Percentiles rank a stretch among this genome's conserved stretches.
Evolutionary conservation across 768 basidiomycete genomes (phyloP).

Genomic region (Favolaschia claudopus): DNA sequence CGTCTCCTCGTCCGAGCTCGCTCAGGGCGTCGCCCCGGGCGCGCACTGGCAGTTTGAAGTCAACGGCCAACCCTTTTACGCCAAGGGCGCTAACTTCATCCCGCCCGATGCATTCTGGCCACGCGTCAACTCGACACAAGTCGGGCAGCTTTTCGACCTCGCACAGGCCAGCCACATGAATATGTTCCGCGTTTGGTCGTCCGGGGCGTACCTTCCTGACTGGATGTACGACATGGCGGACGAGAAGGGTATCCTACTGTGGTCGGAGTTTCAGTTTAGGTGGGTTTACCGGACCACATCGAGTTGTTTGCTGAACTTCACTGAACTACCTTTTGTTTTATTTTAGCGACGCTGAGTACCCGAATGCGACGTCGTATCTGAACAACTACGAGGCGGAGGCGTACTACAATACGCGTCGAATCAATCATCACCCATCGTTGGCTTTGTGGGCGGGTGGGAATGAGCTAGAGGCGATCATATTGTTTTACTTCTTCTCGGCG

Average conservation of each 20-base stretch:
- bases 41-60: conserved; percentile 20
- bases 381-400: conserved; percentile 19
- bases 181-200: conserved; percentile 19
- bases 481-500: conserved; percentile 9
- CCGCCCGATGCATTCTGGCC: conserved; percentile 14
- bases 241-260: conserved; percentile 11
- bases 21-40: conserved; percentile 10
- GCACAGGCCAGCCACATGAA: conserved; percentile 12
- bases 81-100: conserved; percentile 22
- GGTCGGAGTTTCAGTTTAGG: conserved; percentile 13
- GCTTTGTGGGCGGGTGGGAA: conserved; percentile 22
- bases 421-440: conserved; percentile 16
- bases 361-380: conserved; percentile 7
- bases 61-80: conserved; percentile 18
- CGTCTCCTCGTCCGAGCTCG: background rate
- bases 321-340: too few species aligned
- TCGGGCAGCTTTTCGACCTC: conserved; percentile 16
- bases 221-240: conserved; percentile 20
- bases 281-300: too few species aligned
- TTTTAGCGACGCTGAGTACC: conserved; percentile 19
- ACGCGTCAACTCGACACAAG: conserved; percentile 12
- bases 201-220: conserved; percentile 15
- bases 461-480: conserved; percentile 21
- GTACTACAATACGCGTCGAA: conserved; percentile 11
- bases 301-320: too few species aligned